phyloP scores from a whole-genome alignment of 1,284 basidiomycete species.

The Trichosporon ovoides region DNA sequence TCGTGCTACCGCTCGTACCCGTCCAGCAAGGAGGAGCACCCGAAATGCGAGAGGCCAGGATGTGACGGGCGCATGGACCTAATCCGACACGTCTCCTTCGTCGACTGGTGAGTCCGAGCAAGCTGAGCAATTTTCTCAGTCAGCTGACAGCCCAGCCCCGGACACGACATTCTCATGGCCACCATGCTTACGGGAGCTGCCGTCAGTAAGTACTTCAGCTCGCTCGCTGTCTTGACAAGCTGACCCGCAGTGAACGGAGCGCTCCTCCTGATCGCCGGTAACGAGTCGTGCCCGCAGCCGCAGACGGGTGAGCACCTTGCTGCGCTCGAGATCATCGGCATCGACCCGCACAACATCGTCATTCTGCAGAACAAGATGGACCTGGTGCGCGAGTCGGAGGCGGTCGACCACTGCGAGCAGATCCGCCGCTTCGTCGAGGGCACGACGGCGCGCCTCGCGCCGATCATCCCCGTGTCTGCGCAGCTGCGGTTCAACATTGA shows the following conservation, averaged over 20 bases:
- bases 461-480: conserved; percentile 97
- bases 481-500: conserved; percentile 99
- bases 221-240: no score
- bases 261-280: conserved; percentile 87
- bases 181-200: conserved; percentile 99
- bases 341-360: conserved; percentile 87
- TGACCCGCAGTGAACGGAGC: conserved; percentile 75
- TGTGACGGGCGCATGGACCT: conserved; percentile 88
- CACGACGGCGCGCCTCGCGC: conserved; percentile 92
- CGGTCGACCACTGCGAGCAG: conserved; percentile 87
- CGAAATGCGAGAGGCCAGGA: conserved; percentile 86
- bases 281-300: conserved; percentile 97
- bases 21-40: conserved; percentile 88
- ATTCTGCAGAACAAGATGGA: conserved; percentile 98
- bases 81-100: conserved; percentile 89
- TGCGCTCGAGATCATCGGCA: conserved; percentile 95
- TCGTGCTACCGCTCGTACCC: conserved; percentile 91
- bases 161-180: conserved; percentile 93
- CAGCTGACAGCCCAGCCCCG: conserved; percentile 54
- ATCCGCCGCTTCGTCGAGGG: conserved; percentile 90
- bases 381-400: conserved; percentile 84
- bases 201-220: conserved; percentile 63
- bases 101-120: conserved; percentile 51
- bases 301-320: conserved; percentile 98
- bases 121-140: neutral